Percentiles rank a stretch among this genome's conserved stretches.
Conservation (phyloP, 1,284 basidiomycete genomes). For the Ustilago loliicola region DNA sequence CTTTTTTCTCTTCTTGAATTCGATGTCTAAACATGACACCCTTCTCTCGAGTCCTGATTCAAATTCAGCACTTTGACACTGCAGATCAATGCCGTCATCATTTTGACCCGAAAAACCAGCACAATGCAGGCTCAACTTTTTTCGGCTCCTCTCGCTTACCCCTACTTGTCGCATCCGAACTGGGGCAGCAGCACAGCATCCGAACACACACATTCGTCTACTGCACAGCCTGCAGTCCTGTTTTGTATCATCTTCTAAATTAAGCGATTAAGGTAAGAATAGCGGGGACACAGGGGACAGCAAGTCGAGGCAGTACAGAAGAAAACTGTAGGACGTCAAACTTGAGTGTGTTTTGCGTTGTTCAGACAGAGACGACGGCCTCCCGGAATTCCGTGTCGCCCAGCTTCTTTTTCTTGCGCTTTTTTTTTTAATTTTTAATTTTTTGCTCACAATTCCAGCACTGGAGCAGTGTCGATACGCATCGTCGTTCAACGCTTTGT, state of each 20-base stretch:
- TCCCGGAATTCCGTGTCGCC: neutral
- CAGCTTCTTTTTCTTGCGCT: neutral
- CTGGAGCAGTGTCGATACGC: neutral
- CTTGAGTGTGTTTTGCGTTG: no score
- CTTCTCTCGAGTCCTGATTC: neutral
- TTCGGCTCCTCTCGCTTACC: neutral
- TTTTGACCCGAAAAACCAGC: neutral
- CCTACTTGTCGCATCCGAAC: neutral
- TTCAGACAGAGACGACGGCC: no score
- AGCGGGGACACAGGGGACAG: no score
- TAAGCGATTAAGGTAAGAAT: neutral
- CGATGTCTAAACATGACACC: neutral
- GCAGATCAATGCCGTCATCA: conserved; percentile 16
- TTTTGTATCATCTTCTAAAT: neutral
- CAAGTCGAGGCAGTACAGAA: no score
- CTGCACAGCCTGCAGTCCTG: neutral
- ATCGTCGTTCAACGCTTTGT: conserved; percentile 2
- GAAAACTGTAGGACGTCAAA: no score
- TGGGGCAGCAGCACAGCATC: neutral
- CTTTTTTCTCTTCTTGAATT: neutral
- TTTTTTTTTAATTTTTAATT: neutral
- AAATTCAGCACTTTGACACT: conserved; percentile 4
- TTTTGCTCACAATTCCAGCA: neutral
- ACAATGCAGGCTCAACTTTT: neutral
- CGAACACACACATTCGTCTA: neutral